Evolutionary conservation across 176 grass and related monocot species (phyloP), one percentile per base, ranked within the genome.

Genomic region (Eleusine coracana): DNA sequence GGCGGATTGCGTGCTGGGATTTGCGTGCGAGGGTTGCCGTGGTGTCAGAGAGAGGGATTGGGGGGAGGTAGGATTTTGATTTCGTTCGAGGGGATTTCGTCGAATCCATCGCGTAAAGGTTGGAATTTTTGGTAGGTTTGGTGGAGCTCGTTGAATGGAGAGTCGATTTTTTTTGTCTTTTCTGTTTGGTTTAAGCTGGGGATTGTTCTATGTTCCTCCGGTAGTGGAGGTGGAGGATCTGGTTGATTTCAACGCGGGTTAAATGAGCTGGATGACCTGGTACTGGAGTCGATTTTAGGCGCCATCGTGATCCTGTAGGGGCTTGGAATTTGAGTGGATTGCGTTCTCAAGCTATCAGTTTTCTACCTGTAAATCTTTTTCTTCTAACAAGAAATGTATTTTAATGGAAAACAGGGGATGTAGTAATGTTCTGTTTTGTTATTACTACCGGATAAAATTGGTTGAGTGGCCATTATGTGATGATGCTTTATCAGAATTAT

Each of bases 61-160:
- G 61, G 18, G 40, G 20, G 77, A 77, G 65, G 73, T 49, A 73
- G 7, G 73, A 59, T 70, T 77, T 69, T 70, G 23, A n/a, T 84
- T 15, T 25, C 20, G 64, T 70, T 70, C 6, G 28, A 12, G 10
- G n/a, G 3, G 64, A 72, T 36, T 72, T 46, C 31, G 7, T 7
- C 40, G 69, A 3, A 39, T 44, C 16, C 73, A 61, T 28, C 2
- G 61, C 36, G 6, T 10, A 0, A 64, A 56, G 60, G 40, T 25
- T 72, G 16, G 11, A 34, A 36, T 46, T 25, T 25, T 20, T 10
- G 9, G 20, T 3, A 40, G 25, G 40, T 48, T 67, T 38, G 27
- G 25, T 39, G 51, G 10, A 5, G 73, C 0, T 80, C 21, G 3
- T 39, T 36, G 48, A 5, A 7, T 23, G 17, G 36, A 12, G 15